Conservation (phyloP, 2,329 filamentous ascomycete genomes). For the Epichloe brachyelytri region DNA sequence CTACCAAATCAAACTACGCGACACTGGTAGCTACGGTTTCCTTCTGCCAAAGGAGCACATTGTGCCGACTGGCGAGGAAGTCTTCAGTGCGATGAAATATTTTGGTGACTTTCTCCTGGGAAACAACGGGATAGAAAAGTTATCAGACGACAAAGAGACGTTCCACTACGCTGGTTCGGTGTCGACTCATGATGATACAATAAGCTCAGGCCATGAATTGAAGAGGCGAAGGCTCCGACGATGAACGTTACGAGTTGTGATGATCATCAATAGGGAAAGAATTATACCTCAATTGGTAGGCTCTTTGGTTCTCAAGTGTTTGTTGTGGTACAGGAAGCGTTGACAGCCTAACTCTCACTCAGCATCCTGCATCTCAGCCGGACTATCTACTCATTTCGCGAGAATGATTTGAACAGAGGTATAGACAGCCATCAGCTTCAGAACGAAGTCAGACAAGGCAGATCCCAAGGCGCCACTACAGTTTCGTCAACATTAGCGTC, state of each 20-base stretch:
- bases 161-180: slow-evolving; percentile 7
- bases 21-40: slow-evolving; percentile 91
- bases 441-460: slow-evolving; percentile 20
- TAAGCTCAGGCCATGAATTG: slow-evolving; percentile 15
- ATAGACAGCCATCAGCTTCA: slow-evolving; percentile 33
- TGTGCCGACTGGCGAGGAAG: slow-evolving; percentile 76
- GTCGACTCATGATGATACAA: slow-evolving; percentile 7
- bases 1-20: slow-evolving; percentile 88
- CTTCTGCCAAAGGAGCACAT: slow-evolving; percentile 78
- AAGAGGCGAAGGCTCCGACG: slow-evolving; percentile 16
- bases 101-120: slow-evolving; percentile 69
- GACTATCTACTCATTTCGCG: slow-evolving; percentile 11
- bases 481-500: background rate
- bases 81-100: slow-evolving; percentile 70
- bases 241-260: slow-evolving; percentile 8
- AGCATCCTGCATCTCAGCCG: background rate
- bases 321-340: too few relatives aligned
- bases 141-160: slow-evolving; percentile 13
- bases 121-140: slow-evolving; percentile 51
- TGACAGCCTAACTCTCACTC: background rate
- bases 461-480: slow-evolving; percentile 23
- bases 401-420: slow-evolving; percentile 26
- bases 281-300: too few relatives aligned
- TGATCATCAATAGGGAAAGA: too few relatives aligned
- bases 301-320: too few relatives aligned